Base-by-base conservation (phyloP, 2,329 filamentous ascomycete genomes). In the Penicillium expansum region DNA sequence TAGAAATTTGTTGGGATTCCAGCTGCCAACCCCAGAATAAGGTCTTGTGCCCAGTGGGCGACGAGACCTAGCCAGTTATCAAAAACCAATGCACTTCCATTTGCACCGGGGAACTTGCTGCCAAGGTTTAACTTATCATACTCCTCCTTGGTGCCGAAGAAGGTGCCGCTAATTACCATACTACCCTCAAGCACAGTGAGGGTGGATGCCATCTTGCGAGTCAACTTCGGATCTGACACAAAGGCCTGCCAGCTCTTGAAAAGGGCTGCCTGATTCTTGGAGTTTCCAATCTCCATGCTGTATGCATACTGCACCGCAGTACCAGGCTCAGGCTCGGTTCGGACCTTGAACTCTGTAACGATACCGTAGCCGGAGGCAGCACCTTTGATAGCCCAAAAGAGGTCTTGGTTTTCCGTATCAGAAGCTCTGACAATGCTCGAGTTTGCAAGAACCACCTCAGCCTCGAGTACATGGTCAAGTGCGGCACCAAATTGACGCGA, bases 251-350 rank as follows among this genome's bases (percentile, higher is more conserved):
- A 47, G 44, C 44, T 47, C 14, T 47, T 47, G 4, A 47, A 47
- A 16, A 47, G 44, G 3, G 9, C 44, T 2, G 30, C 30, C 18
- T 35, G 44, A 1, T 47, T 5, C 3, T 24, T 47, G 18, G 2
- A n/a, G 2, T 13, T 78, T 10, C 77, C 78, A 6, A 84, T 75
- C 16, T 74, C 76, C 55, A 86, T 72, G 14, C 76, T 78, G 70
- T 82, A 87, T 3, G 80, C 80, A 69, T 86, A 88, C 57, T 86
- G 78, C 5, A 88, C 78, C 3, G 84, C 76, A 39, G 7, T 74
- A 72, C 29, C 44, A 24, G 44, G 30, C 14, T 69, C 72, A 0
- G 69, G 63, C 43, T 74, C 64, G 0, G 74, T 76, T 35, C 70
- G 69, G 27, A 76, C 62, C 10, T 67, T 69, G 55, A 76, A 76